Conservation (phyloP, 768 basidiomycete species). For the Clavaria fumosa region DNA sequence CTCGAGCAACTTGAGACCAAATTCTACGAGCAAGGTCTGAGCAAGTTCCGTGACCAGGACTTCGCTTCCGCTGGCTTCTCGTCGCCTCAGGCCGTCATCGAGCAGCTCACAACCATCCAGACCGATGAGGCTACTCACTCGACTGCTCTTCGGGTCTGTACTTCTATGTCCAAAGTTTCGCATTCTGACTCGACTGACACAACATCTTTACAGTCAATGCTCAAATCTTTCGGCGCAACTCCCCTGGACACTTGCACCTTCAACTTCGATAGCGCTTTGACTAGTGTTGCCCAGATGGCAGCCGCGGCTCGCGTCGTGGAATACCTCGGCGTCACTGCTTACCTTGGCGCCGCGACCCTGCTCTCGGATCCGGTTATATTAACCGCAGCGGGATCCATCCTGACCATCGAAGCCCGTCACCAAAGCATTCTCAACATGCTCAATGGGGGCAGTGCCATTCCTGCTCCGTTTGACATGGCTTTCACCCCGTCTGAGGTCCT, state of each 20-base stretch:
- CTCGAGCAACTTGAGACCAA: slow-evolving; percentile 57
- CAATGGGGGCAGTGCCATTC: slow-evolving; percentile 42
- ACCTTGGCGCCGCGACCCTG: slow-evolving; percentile 57
- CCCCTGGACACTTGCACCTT: slow-evolving; percentile 49
- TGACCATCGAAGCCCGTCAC: slow-evolving; percentile 76
- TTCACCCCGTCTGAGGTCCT: slow-evolving; percentile 58
- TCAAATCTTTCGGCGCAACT: slow-evolving; percentile 36
- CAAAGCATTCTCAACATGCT: slow-evolving; percentile 64
- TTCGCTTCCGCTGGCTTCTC: slow-evolving; percentile 53
- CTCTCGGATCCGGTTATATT: slow-evolving; percentile 44
- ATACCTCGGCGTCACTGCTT: slow-evolving; percentile 59
- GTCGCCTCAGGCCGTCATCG: slow-evolving; percentile 34
- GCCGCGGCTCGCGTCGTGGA: slow-evolving; percentile 61
- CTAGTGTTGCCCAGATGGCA: slow-evolving; percentile 54
- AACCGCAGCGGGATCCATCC: slow-evolving; percentile 53
- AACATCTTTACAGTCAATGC: slow-evolving; percentile 24
- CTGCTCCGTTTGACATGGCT: slow-evolving; percentile 57
- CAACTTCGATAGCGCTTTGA: slow-evolving; percentile 47
- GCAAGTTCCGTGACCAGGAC: slow-evolving; percentile 47
- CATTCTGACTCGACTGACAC: background rate
- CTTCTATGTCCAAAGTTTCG: background rate
- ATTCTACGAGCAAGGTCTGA: slow-evolving; percentile 54
- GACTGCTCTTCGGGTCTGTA: slow-evolving; percentile 32
- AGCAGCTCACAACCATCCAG: slow-evolving; percentile 47
- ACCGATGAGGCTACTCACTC: slow-evolving; percentile 49